These are phyloP conservation scores for Neurospora africana DNA, from an alignment of 495 filamentous ascomycete species.

Conservation along the genomic window DNA sequence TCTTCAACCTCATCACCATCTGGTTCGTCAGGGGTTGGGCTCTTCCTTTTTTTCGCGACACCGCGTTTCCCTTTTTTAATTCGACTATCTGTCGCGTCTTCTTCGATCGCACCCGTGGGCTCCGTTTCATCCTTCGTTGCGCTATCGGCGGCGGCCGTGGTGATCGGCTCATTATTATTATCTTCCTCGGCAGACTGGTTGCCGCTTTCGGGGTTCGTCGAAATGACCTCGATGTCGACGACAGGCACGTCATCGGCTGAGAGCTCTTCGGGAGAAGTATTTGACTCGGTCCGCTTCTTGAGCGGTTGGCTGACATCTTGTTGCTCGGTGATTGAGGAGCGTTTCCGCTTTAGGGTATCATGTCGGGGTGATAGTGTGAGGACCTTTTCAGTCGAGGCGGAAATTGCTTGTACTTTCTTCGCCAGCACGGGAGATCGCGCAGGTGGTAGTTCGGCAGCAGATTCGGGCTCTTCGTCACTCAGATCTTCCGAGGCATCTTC, in stretches of 20 bases:
- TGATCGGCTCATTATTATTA: slow-evolving; percentile 14
- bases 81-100: slow-evolving; percentile 14
- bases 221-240: slow-evolving; percentile 31
- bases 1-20: slow-evolving; percentile 19
- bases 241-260: slow-evolving; percentile 31
- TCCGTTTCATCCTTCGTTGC: slow-evolving; percentile 12
- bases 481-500: slow-evolving; percentile 25
- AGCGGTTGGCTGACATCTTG: slow-evolving; percentile 40
- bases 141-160: slow-evolving; percentile 1
- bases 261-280: slow-evolving; percentile 20
- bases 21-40: slow-evolving; percentile 22
- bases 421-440: slow-evolving; percentile 12
- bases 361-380: slow-evolving; percentile 5
- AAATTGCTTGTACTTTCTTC: slow-evolving; percentile 19
- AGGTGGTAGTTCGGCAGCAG: slow-evolving; percentile 4
- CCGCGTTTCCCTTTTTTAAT: slow-evolving; percentile 30
- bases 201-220: slow-evolving; percentile 28
- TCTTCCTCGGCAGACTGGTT: slow-evolving; percentile 34
- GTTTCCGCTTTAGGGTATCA: slow-evolving; percentile 39
- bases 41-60: slow-evolving; percentile 29
- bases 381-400: slow-evolving; percentile 8
- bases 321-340: slow-evolving; percentile 33
- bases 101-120: slow-evolving; percentile 18
- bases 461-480: slow-evolving; percentile 25
- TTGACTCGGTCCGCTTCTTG: slow-evolving; percentile 48